phyloP scores from a whole-genome alignment of 768 basidiomycete species.

The Suillus bovinus region DNA sequence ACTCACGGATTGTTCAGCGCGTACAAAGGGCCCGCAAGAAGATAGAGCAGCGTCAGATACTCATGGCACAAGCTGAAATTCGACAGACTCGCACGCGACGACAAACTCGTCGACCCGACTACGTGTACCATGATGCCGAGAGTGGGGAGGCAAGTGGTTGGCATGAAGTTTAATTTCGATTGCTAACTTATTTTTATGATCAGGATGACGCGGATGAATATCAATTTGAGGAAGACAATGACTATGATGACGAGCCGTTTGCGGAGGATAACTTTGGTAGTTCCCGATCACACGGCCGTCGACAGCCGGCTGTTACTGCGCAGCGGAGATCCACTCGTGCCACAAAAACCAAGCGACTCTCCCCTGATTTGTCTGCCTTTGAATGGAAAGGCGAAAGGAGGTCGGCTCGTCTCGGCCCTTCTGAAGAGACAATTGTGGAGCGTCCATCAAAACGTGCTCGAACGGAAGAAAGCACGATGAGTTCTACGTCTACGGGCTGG shows the following conservation, averaged over 20 bases:
- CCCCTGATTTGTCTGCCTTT: conserved; percentile 48
- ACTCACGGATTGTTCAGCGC: conserved; percentile 48
- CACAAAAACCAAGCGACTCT: conserved; percentile 51
- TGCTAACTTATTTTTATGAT: conserved; percentile 19
- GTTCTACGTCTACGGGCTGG: conserved; percentile 44
- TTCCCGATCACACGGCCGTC: conserved; percentile 41
- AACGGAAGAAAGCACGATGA: conserved; percentile 71
- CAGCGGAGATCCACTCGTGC: conserved; percentile 58
- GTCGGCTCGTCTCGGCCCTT: conserved; percentile 63
- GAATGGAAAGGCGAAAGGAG: conserved; percentile 78
- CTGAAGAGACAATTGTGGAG: conserved; percentile 52
- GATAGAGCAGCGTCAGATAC: conserved; percentile 62
- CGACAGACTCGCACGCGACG: conserved; percentile 79
- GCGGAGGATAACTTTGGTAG: conserved; percentile 42
- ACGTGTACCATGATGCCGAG: conserved; percentile 72
- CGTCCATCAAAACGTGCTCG: conserved; percentile 68
- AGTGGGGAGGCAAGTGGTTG: conserved; percentile 52
- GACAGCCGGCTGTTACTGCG: conserved; percentile 33
- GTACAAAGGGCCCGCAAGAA: conserved; percentile 69
- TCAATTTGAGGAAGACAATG: conserved; percentile 61
- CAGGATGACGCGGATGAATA: conserved; percentile 71
- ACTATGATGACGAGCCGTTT: conserved; percentile 60
- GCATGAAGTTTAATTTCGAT: conserved; percentile 20
- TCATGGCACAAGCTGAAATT: conserved; percentile 74
- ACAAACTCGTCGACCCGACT: conserved; percentile 73